phyloP scores from a whole-genome alignment of 1,139 yeast genomes.

The Yamadazyma diddensiae region DNA sequence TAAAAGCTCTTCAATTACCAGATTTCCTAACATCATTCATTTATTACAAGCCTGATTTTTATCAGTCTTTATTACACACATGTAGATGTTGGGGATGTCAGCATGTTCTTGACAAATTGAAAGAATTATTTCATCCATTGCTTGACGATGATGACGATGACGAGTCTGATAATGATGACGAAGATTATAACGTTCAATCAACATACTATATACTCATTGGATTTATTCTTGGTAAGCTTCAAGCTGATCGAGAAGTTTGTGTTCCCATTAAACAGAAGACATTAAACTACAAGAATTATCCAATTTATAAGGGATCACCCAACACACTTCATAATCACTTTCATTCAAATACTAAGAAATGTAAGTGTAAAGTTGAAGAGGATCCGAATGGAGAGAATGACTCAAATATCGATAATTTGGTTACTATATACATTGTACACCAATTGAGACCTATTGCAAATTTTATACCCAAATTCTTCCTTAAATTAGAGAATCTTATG shows the following conservation, averaged over 20 bases:
- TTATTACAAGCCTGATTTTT: constrained; percentile 39
- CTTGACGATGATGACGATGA: constrained; percentile 16
- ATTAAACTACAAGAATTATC: constrained; percentile 25
- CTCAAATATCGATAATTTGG: constrained; percentile 32
- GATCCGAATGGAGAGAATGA: constrained; percentile 25
- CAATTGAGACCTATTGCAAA: constrained; percentile 31
- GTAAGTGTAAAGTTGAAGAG: constrained; percentile 22
- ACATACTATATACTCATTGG: constrained; percentile 34
- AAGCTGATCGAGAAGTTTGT: constrained; percentile 39
- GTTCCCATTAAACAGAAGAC: constrained; percentile 33
- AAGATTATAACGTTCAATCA: constrained; percentile 24
- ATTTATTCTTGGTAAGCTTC: constrained; percentile 34
- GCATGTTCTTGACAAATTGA: constrained; percentile 23
- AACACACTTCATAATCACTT: constrained; percentile 35
- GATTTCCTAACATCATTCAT: constrained; percentile 40
- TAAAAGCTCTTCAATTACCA: constrained; percentile 31
- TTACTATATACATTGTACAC: constrained; percentile 35
- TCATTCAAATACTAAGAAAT: constrained; percentile 18
- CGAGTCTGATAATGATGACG: constrained; percentile 13
- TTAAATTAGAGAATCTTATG: constrained; percentile 28
- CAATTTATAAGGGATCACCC: constrained; percentile 38
- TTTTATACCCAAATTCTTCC: constrained; percentile 25
- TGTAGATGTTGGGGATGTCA: constrained; percentile 39
- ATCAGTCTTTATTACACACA: constrained; percentile 34
- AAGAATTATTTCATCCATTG: constrained; percentile 24